A percentile compares a stretch with the other conserved stretches of the same genome.
phyloP scores from a whole-genome alignment of 148 eudicot species.

The Linanthus parryae region DNA sequence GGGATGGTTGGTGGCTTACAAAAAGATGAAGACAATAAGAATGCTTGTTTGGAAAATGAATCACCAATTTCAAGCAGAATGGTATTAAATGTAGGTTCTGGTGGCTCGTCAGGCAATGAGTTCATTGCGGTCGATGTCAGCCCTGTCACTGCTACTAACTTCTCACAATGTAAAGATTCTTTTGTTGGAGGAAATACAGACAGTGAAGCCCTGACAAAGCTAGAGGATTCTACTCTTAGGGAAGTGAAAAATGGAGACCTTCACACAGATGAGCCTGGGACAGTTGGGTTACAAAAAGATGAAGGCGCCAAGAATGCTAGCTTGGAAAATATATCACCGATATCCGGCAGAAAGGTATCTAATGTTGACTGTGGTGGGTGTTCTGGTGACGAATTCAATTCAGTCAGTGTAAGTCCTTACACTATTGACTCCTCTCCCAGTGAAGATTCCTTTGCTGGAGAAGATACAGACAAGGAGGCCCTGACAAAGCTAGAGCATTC shows the following conservation, averaged over 20 bases:
- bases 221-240: too few species aligned
- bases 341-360: not conserved
- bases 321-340: not conserved
- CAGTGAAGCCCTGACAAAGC: not conserved
- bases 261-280: not conserved
- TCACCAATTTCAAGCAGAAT: too few species aligned
- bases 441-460: not conserved
- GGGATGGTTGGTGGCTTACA: too few species aligned
- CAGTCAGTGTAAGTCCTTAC: not conserved
- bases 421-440: not conserved
- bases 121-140: too few species aligned
- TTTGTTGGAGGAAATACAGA: conserved; percentile 3
- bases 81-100: too few species aligned
- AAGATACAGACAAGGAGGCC: not conserved
- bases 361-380: not conserved
- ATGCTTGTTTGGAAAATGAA: too few species aligned
- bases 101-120: too few species aligned
- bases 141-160: too few species aligned
- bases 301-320: too few species aligned
- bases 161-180: too few species aligned
- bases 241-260: not conserved
- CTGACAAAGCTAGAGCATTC: too few species aligned
- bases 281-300: not conserved
- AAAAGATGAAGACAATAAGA: too few species aligned
- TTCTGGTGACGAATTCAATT: not conserved